Percentiles rank a stretch among this genome's conserved stretches.
phyloP scores from a whole-genome alignment of 148 eudicot species.

The Silene conica region DNA sequence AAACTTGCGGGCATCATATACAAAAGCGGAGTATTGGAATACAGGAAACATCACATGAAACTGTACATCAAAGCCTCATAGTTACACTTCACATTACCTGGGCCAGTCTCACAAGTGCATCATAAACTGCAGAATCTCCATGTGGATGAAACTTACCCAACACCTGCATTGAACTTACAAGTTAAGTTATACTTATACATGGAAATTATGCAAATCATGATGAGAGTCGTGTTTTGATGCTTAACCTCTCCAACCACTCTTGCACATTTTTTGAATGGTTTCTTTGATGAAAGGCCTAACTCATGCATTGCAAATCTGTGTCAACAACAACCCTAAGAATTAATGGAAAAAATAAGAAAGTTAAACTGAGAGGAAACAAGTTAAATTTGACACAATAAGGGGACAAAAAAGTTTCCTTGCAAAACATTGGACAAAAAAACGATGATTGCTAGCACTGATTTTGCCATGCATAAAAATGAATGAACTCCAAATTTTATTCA shows the following conservation, averaged over 20 bases:
- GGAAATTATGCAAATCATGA: neutral
- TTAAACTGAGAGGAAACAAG: neutral
- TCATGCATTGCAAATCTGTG: constrained; percentile 96
- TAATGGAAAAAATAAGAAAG: neutral
- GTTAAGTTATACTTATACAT: constrained; percentile 8
- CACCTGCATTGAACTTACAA: constrained; percentile 42
- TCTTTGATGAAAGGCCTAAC: constrained; percentile 87
- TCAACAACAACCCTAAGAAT: neutral
- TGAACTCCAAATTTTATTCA: no score
- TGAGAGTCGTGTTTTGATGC: constrained; percentile 3
- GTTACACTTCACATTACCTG: constrained; percentile 49
- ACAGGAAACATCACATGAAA: neutral
- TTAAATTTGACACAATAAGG: neutral
- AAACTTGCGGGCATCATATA: neutral
- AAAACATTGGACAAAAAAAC: neutral
- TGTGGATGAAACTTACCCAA: constrained; percentile 98
- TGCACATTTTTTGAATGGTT: constrained; percentile 94
- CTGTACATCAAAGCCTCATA: neutral
- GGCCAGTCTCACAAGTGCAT: constrained; percentile 94
- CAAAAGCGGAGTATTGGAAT: neutral
- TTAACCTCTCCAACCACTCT: constrained; percentile 98
- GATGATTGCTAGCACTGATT: no score
- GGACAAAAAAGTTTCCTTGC: neutral
- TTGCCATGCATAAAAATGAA: no score
- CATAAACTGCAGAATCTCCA: constrained; percentile 94